Conservation (phyloP, 805 yeast genomes). For the Yarrowia sp. region DNA sequence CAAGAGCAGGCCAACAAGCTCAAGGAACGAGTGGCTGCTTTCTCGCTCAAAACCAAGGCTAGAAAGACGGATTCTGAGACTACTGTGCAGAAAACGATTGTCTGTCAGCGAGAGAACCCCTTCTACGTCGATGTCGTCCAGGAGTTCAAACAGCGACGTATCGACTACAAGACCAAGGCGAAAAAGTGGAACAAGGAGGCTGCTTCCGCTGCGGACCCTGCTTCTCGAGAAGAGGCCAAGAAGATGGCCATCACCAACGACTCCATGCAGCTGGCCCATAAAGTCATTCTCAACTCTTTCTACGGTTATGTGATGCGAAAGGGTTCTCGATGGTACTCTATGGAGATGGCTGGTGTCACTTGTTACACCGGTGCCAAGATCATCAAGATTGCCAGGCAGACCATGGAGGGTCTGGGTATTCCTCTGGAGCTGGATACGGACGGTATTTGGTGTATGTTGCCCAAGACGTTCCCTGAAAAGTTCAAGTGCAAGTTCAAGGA, state of each 20-base stretch:
- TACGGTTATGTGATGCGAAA: constrained; percentile 99
- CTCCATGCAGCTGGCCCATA: constrained; percentile 93
- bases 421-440: constrained; percentile 97
- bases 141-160: constrained; percentile 91
- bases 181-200: constrained; percentile 90
- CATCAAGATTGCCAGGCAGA: constrained; percentile 91
- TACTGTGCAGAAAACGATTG: constrained; percentile 84
- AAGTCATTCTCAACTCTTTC: constrained; percentile 92
- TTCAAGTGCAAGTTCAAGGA: constrained; percentile 65
- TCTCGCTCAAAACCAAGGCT: constrained; percentile 81
- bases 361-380: constrained; percentile 97
- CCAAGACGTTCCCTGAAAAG: constrained; percentile 90
- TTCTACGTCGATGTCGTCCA: constrained; percentile 94
- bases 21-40: constrained; percentile 76
- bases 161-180: constrained; percentile 89
- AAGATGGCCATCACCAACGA: constrained; percentile 93
- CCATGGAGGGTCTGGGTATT: constrained; percentile 90
- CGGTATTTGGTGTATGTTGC: constrained; percentile 99
- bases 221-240: constrained; percentile 79
- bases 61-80: constrained; percentile 78
- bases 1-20: constrained; percentile 73
- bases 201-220: constrained; percentile 52
- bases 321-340: constrained; percentile 98
- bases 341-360: constrained; percentile 99
- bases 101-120: constrained; percentile 97